Base-by-base conservation (phyloP, 352 stramenopile genomes). In the Phytophthora hibernalis region DNA sequence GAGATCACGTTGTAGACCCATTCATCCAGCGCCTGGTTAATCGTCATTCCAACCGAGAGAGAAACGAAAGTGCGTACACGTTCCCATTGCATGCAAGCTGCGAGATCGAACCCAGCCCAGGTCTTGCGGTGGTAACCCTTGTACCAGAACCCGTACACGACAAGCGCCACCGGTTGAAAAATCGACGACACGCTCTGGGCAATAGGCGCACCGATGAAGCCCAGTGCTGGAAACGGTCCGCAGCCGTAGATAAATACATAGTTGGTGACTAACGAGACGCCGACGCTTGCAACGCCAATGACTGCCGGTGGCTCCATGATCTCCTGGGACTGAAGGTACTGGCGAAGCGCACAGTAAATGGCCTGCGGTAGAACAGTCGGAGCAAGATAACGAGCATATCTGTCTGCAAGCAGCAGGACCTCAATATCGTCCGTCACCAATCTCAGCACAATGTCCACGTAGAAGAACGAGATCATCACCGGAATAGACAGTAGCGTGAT, bases 391-490 rank as follows among this genome's bases (percentile, higher is more conserved):
- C 79, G 64, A 22, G 87, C 83, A 56, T 91, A 95, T 48, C 76
- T 85, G 64, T 80, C 80, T 8, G 82, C 87, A 12, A 93, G 74
- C 45, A 42, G 28, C 6, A 95, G 73, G 13, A 95, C 87, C 20
- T 74, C 70, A 6, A 67, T 20, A 50, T 95, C 85, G 57, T 92
- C 82, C 18, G 83, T 93, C 15, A 92, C 74, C 31, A 84, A 77
- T 51, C 72, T 63, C 24, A 95, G 66, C 30, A 95, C 79, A 52
- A 75, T 71, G 49, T 92, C 83, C n/a, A 93, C 84, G 54, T 93
- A 95, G 59, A 89, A 92, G 72, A 92, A 95, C 58, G 80, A 93
- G 56, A 89, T 70, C 74, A 92, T 89, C 55, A 93, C 87, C 1
- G 87, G 87, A 51, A 92, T 87, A 18, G 83, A 88, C 31, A 93